Conservation (phyloP, 495 filamentous ascomycete species). For the Aspergillus mulundensis region DNA sequence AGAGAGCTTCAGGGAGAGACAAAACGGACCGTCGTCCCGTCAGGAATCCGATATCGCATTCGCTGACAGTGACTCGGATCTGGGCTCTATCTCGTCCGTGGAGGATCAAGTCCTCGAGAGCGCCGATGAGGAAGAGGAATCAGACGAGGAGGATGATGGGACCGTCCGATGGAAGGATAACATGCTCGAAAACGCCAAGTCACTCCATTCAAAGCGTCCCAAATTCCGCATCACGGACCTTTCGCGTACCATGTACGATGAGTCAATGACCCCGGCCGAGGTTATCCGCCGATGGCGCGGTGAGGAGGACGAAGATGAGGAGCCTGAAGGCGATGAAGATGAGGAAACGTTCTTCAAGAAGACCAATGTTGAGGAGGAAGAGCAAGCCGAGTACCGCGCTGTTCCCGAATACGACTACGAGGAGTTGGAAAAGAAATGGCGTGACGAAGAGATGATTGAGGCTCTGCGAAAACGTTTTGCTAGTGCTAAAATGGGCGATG, state of each 20-base stretch:
- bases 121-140: conserved; percentile 47
- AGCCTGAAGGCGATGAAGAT: conserved; percentile 53
- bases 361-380: conserved; percentile 57
- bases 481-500: conserved; percentile 54
- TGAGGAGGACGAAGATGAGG: conserved; percentile 26
- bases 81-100: conserved; percentile 80
- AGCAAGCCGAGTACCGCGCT: conserved; percentile 67
- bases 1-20: conserved; percentile 40
- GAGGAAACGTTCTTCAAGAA: conserved; percentile 84
- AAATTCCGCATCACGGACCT: conserved; percentile 75
- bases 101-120: conserved; percentile 61
- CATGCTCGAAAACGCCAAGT: conserved; percentile 68
- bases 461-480: conserved; percentile 69
- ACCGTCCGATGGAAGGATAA: conserved; percentile 80
- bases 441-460: conserved; percentile 70
- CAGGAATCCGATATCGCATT: conserved; percentile 72
- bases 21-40: conserved; percentile 36
- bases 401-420: conserved; percentile 79
- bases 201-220: conserved; percentile 62
- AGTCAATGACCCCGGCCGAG: conserved; percentile 66
- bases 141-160: conserved; percentile 51
- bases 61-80: conserved; percentile 91
- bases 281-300: conserved; percentile 78
- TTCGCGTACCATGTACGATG: conserved; percentile 83
- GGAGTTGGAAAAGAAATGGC: conserved; percentile 80